These are phyloP conservation scores for Linum trigynum DNA, from an alignment of 345 rosid genomes.

Conservation along the genomic window DNA sequence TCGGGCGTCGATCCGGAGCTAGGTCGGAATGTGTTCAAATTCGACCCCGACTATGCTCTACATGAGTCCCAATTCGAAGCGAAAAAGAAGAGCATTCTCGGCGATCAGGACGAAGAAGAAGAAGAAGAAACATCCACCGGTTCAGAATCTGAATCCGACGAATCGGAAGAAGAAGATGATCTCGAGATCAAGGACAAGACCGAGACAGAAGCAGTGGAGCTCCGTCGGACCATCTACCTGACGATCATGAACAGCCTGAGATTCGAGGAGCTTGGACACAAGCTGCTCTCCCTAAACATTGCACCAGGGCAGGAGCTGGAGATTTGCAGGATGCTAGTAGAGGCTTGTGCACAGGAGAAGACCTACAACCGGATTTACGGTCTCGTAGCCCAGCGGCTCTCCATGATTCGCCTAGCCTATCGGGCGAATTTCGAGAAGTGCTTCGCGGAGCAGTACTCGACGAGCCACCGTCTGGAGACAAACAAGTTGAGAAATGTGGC, in stretches of 20 bases:
- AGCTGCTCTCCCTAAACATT: not conserved
- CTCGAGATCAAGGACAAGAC: too few relatives aligned
- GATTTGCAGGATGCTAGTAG: not conserved
- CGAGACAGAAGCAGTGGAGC: too few relatives aligned
- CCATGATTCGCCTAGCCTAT: not conserved
- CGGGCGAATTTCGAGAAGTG: not conserved
- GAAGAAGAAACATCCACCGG: too few relatives aligned
- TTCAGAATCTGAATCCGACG: too few relatives aligned
- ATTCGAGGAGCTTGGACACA: too few relatives aligned
- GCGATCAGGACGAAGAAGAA: constrained; percentile 52
- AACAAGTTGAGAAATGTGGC: not conserved
- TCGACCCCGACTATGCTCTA: too few relatives aligned
- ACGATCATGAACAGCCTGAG: too few relatives aligned
- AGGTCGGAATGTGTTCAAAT: too few relatives aligned
- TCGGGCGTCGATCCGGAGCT: constrained; percentile 1
- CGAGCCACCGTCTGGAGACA: not conserved
- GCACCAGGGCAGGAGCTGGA: not conserved
- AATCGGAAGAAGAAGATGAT: too few relatives aligned
- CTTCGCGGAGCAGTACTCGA: not conserved
- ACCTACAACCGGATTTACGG: not conserved
- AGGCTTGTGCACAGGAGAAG: not conserved
- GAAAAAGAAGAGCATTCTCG: constrained; percentile 72
- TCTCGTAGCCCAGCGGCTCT: not conserved
- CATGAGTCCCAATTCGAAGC: constrained; percentile 40
- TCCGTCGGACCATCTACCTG: too few relatives aligned